Evolutionary conservation across 2,329 filamentous ascomycete genomes (phyloP).

Genomic region (Beauveria rudraprayagi): DNA sequence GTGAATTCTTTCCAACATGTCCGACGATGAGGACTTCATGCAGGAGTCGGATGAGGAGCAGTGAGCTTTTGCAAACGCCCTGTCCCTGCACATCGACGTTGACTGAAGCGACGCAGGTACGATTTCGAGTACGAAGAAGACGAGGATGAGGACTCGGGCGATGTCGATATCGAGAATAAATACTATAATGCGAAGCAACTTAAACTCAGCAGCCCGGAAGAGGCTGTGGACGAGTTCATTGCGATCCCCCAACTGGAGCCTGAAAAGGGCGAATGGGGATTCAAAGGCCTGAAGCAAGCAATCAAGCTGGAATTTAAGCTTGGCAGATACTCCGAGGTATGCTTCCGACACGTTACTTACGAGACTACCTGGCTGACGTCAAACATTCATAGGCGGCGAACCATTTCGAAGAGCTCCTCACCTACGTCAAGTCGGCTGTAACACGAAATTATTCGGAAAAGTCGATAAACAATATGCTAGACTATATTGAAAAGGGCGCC

Average conservation of each 20-base stretch:
- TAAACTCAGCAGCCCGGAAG: constrained; percentile 77
- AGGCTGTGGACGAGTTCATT: constrained; percentile 88
- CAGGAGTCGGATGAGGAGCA: constrained; percentile 41
- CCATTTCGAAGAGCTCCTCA: constrained; percentile 91
- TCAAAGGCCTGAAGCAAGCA: constrained; percentile 95
- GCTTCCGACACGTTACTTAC: background rate
- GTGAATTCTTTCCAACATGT: constrained; percentile 29
- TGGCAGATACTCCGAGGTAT: constrained; percentile 75
- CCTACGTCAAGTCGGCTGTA: constrained; percentile 93
- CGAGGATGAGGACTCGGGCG: constrained; percentile 77
- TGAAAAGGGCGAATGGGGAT: constrained; percentile 97
- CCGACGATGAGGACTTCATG: constrained; percentile 44
- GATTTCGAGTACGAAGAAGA: constrained; percentile 97
- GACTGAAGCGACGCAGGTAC: constrained; percentile 44
- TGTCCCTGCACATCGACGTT: background rate
- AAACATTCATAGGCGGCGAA: constrained; percentile 59
- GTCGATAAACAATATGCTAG: constrained; percentile 98
- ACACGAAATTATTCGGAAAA: constrained; percentile 98
- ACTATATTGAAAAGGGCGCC: constrained; percentile 90
- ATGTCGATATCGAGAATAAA: constrained; percentile 97
- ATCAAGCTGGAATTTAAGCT: constrained; percentile 95
- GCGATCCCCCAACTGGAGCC: constrained; percentile 74
- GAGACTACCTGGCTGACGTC: constrained; percentile 6
- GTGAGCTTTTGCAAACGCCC: constrained; percentile 18
- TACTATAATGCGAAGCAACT: constrained; percentile 99